phyloP scores from a whole-genome alignment of 2,329 filamentous ascomycete genomes.

The Colletotrichum sp. region DNA sequence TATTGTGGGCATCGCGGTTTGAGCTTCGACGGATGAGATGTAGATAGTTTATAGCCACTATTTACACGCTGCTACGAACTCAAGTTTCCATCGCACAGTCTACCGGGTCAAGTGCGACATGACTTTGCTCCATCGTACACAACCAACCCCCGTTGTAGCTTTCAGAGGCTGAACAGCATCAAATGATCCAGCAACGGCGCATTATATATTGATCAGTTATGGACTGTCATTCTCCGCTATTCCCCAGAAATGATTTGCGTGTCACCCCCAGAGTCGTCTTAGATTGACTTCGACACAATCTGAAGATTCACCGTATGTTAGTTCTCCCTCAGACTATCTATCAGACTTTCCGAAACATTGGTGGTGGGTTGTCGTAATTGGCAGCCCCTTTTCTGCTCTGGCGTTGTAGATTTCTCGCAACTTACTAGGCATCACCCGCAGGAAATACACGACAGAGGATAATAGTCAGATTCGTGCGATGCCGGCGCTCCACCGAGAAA shows the following conservation, averaged over 20 bases:
- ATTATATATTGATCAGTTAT: not conserved
- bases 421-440: rapidly evolving
- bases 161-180: not conserved
- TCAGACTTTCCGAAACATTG: not conserved
- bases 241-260: not conserved
- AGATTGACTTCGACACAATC: not conserved
- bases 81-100: rapidly evolving
- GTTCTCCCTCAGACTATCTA: rapidly evolving
- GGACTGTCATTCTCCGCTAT: rapidly evolving
- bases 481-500: no score
- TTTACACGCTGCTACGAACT: rapidly evolving
- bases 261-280: not conserved
- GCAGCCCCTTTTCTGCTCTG: no score
- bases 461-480: no score
- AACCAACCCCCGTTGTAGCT: rapidly evolving
- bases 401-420: no score
- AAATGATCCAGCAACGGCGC: rapidly evolving
- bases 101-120: rapidly evolving
- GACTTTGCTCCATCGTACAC: rapidly evolving
- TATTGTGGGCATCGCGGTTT: no score
- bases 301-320: rapidly evolving
- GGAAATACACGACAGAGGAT: no score
- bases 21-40: not conserved
- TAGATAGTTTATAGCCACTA: rapidly evolving
- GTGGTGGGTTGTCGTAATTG: rapidly evolving